These are phyloP conservation scores for Fraxinus sp. DNA, from an alignment of 305 asterid species.

Conservation along the genomic window DNA sequence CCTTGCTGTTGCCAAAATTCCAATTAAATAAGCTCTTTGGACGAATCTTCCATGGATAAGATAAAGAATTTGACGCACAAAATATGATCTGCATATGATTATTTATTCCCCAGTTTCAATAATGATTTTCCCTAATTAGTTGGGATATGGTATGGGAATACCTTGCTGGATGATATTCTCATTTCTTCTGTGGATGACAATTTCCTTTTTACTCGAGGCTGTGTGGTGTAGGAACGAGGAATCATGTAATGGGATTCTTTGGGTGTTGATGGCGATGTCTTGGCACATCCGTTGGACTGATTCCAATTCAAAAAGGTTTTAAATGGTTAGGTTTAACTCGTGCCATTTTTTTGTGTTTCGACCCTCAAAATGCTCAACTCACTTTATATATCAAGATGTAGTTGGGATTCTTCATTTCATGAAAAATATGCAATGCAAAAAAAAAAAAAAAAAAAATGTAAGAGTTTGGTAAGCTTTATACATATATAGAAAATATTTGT, in stretches of 20 bases:
- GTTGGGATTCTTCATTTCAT: too few species aligned
- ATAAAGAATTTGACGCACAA: slow-evolving; percentile 33
- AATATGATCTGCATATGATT: slow-evolving; percentile 22
- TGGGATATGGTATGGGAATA: not conserved
- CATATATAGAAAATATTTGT: too few species aligned
- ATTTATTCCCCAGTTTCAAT: not conserved
- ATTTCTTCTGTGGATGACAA: not conserved
- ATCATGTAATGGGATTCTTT: not conserved
- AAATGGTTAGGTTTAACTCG: too few species aligned
- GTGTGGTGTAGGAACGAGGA: not conserved
- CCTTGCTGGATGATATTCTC: not conserved
- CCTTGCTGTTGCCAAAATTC: slow-evolving; percentile 56
- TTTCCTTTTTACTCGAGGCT: not conserved
- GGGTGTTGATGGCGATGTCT: too few species aligned
- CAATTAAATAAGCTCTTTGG: slow-evolving; percentile 59
- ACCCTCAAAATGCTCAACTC: too few species aligned
- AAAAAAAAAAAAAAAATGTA: too few species aligned
- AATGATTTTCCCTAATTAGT: not conserved
- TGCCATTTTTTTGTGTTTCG: too few species aligned
- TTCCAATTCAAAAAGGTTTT: too few species aligned
- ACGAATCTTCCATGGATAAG: slow-evolving; percentile 26
- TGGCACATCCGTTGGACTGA: too few species aligned
- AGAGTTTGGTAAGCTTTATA: too few species aligned
- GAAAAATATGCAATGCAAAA: too few species aligned
- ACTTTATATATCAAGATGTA: too few species aligned